Evolutionary conservation across 2,329 filamentous ascomycete species (phyloP).

Genomic region (Scytalidium sp.): DNA sequence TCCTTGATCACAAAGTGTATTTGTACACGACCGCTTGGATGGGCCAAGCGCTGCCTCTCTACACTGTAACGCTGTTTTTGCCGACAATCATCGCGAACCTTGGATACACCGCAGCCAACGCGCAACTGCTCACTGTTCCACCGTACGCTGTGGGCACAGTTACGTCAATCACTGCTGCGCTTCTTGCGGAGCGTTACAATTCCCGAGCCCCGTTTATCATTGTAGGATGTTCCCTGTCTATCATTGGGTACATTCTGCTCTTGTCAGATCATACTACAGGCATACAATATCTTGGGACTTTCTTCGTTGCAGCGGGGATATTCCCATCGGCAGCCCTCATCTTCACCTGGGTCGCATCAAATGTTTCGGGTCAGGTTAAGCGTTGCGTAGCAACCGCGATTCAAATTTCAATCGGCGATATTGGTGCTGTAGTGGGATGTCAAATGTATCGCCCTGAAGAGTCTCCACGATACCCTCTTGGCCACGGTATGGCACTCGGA

Average conservation of each 20-base stretch:
- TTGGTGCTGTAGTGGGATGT: slow-evolving; percentile 45
- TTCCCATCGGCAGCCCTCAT: no score
- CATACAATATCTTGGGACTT: slow-evolving; percentile 55
- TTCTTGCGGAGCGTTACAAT: slow-evolving; percentile 50
- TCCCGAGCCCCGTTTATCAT: slow-evolving; percentile 38
- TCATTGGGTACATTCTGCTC: no score
- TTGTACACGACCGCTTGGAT: no score
- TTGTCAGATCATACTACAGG: no score
- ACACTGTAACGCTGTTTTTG: slow-evolving; percentile 39
- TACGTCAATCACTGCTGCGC: slow-evolving; percentile 54
- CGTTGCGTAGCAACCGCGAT: slow-evolving; percentile 42
- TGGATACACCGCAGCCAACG: slow-evolving; percentile 49
- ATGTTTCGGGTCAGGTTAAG: no score
- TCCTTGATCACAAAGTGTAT: no score
- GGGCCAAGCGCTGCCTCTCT: no score
- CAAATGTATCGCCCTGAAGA: slow-evolving; percentile 45
- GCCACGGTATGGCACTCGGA: no score
- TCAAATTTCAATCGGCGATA: slow-evolving; percentile 40
- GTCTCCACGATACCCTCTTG: no score
- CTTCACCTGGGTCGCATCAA: no score
- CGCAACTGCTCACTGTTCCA: slow-evolving; percentile 46
- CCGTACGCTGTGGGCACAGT: slow-evolving; percentile 53
- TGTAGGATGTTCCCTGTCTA: slow-evolving; percentile 1
- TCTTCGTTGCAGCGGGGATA: slow-evolving; percentile 61
- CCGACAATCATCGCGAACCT: slow-evolving; percentile 44